Evolutionary conservation across 2,329 filamentous ascomycete genomes (phyloP).

Genomic region (Aspergillus candidus): DNA sequence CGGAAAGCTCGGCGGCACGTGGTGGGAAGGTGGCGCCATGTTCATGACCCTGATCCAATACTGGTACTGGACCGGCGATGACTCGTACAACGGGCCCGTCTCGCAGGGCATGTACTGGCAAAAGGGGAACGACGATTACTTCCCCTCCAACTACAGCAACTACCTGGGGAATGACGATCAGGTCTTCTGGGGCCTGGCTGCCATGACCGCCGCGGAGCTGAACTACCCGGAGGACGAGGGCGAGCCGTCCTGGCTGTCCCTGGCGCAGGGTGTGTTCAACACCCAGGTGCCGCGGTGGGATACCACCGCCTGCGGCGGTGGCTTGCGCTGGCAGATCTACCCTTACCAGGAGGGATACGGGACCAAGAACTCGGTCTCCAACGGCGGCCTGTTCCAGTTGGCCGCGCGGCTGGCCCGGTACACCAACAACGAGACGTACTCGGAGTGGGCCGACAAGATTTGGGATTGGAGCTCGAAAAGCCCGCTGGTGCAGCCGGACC

Average conservation of each 20-base stretch:
- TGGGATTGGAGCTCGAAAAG: slow-evolving; percentile 53
- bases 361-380: slow-evolving; percentile 55
- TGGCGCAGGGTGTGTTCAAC: slow-evolving; percentile 76
- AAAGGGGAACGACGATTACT: slow-evolving; percentile 68
- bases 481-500: slow-evolving; percentile 46
- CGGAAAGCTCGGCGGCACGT: slow-evolving; percentile 35
- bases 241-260: slow-evolving; percentile 66
- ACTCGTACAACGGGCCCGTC: slow-evolving; percentile 62
- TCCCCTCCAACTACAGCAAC: slow-evolving; percentile 55
- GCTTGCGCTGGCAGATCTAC: slow-evolving; percentile 81
- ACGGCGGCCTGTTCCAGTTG: slow-evolving; percentile 54
- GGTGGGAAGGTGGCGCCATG: slow-evolving; percentile 70
- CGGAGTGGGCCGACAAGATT: slow-evolving; percentile 67
- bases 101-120: slow-evolving; percentile 67
- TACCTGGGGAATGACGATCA: slow-evolving; percentile 52
- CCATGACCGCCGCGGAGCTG: slow-evolving; percentile 71
- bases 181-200: slow-evolving; percentile 80
- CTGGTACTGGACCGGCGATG: slow-evolving; percentile 75
- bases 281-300: slow-evolving; percentile 70
- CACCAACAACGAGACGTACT: slow-evolving; percentile 73
- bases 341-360: slow-evolving; percentile 63
- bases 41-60: slow-evolving; percentile 68
- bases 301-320: slow-evolving; percentile 59
- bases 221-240: slow-evolving; percentile 64
- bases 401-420: slow-evolving; percentile 66